Base-by-base conservation (phyloP, 495 filamentous ascomycete species). In the Entonaema liquescens region DNA sequence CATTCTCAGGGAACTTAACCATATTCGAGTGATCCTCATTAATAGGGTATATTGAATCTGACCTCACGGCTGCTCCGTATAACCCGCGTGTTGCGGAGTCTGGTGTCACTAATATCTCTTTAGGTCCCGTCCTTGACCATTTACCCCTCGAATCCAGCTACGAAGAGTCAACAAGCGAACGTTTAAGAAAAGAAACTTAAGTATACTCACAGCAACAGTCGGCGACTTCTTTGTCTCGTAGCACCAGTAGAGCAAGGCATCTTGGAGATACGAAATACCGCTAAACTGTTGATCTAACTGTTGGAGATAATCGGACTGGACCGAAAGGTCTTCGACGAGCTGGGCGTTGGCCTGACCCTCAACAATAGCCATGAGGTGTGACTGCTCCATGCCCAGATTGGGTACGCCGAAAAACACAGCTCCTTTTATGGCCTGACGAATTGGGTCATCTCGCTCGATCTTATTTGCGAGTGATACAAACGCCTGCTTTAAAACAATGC, bases 361-460 rank as follows among this genome's bases (percentile, higher is more conserved):
- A 11, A 72, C 73, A 35, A 78, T 61, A 8, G 68, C 66, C 4
- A 21, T 59, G 8, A 74, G 68, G 55, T 59, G 67, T 1, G 36
- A 42, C 47, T 35, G 75, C 8, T 19, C 58, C 71, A 80, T 79
- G 59, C 77, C 77, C 11, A 60, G 35, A 44, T 65, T 78, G 2
- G 78, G 77, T 2, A 79, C 77, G 25, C 78, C 78, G 57, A 80
- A 79, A 29, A 80, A 74, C 13, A 80, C 58, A 21, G 67, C 77
- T 9, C 78, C 78, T 56, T 52, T 67, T 15, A 74, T 52, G 1
- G 47, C 33, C 21, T 59, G 31, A 8, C 65, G 61, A 33, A 75
- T 68, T 29, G 38, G 67, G 11, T 17, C 25, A 44, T 59, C 61
- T 0, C 44, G 63, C 2, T 67, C 54, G 53, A 49, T 42, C n/a